Conservation (phyloP, 371 early-diverging fungal species). For the Rhizopus stolonifer region DNA sequence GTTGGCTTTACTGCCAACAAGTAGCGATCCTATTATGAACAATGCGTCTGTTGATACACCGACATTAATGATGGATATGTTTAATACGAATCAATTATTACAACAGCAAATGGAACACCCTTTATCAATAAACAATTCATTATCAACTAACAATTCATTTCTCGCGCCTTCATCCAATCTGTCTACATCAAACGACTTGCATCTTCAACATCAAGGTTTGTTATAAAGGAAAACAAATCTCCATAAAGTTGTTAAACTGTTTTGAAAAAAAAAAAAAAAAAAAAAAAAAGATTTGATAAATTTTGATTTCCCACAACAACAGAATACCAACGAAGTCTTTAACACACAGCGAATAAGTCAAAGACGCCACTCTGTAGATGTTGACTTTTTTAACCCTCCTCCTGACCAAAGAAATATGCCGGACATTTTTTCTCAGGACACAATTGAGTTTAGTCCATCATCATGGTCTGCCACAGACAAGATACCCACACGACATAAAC, state of each 20-base stretch:
- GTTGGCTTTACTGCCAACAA: conserved; percentile 7
- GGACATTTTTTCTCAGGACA: background rate
- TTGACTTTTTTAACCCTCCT: conserved; percentile 6
- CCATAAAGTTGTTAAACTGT: too few relatives aligned
- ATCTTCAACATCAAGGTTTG: too few relatives aligned
- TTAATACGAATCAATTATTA: background rate
- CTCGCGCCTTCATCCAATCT: too few relatives aligned
- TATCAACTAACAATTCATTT: too few relatives aligned
- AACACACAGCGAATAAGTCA: too few relatives aligned
- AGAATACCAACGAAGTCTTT: too few relatives aligned
- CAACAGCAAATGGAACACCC: background rate
- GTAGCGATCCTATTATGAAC: conserved; percentile 7
- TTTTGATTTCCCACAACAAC: background rate
- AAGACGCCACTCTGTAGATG: conserved; percentile 23
- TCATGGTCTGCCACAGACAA: conserved; percentile 8
- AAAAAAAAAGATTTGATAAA: too few relatives aligned
- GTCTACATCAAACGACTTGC: too few relatives aligned
- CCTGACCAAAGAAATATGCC: background rate
- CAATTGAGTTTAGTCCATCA: conserved; percentile 6
- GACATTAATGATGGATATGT: conserved; percentile 20
- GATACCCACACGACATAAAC: conserved; percentile 2
- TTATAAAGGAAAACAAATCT: too few relatives aligned
- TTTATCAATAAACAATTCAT: too few relatives aligned
- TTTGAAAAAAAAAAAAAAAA: too few relatives aligned
- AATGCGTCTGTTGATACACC: conserved; percentile 15